Base-by-base conservation (phyloP, 2,329 filamentous ascomycete species). In the Sphaerostilbella broomeana region DNA sequence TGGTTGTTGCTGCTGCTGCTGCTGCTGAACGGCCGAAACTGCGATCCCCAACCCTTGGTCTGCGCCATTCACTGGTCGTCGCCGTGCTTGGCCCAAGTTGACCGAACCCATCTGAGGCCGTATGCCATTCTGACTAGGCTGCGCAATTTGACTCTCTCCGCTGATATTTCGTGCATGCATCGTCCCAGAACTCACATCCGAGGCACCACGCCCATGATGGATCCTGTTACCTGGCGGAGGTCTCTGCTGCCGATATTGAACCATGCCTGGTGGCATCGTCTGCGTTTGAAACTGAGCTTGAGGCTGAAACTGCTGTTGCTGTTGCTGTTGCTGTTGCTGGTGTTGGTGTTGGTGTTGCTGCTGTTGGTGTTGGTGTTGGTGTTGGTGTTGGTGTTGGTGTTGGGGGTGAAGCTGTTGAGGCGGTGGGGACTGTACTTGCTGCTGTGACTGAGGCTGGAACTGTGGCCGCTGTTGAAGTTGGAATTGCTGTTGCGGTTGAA, bases 401-500 rank as follows among this genome's bases (percentile, higher is more conserved):
- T n/a, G n/a, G n/a, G 31, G 15, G 16, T 34, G 31, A 12, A 7
- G 20, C 31, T 16, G 18, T 12, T 17, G n/a, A n/a, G n/a, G n/a
- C 19, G 21, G 12, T 19, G 34, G 15, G 28, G 24, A 22, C 11
- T 25, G 22, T 25, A 24, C 16, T 29, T 29, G 40, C 7, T 12
- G 28, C n/a, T 39, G 35, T 15, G 19, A 13, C 16, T 29, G 37
- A 13, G 19, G 21, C n/a, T 28, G 28, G 4, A 16, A 15, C 7
- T 43, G 36, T 18, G 21, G 35, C 40, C 20, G 29, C 5, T 18
- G 38, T 32, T 29, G 15, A 22, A 6, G 24, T 4, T 25, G 19
- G 13, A 24, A 25, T 17, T 28, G 21, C 8, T 25, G 37, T 15
- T 35, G 16, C 27, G 15, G 26, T 28, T 31, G 18, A 6, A 15